Percentiles rank a stretch among this genome's conserved stretches.
These are phyloP conservation scores for Mrakia blollopis DNA, from an alignment of 768 basidiomycete genomes.

Conservation along the genomic window DNA sequence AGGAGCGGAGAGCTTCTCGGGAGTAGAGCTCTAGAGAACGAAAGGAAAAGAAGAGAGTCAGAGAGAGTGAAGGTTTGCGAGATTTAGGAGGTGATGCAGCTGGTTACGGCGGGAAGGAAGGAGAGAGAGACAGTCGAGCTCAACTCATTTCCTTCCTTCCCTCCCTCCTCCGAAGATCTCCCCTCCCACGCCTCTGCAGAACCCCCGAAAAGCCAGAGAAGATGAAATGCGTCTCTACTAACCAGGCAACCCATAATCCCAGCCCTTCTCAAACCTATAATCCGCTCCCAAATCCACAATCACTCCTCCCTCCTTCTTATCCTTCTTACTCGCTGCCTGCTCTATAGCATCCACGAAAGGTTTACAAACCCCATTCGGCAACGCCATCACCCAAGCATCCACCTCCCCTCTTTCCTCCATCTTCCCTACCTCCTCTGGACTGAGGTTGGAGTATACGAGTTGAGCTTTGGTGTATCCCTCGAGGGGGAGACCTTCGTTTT, in stretches of 20 bases:
- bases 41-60: constrained; percentile 40
- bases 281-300: constrained; percentile 91
- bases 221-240: constrained; percentile 49
- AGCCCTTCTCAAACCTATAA: constrained; percentile 86
- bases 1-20: constrained; percentile 59
- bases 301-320: constrained; percentile 61
- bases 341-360: constrained; percentile 95
- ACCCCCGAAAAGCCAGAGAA: constrained; percentile 21
- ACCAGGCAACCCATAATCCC: constrained; percentile 99
- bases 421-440: constrained; percentile 66
- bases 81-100: neutral
- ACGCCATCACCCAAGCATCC: constrained; percentile 97
- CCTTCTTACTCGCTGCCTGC: constrained; percentile 50
- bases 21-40: constrained; percentile 70
- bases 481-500: constrained; percentile 76
- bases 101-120: neutral
- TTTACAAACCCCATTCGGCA: constrained; percentile 95
- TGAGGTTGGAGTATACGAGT: constrained; percentile 75
- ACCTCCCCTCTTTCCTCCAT: constrained; percentile 88
- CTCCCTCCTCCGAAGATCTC: neutral
- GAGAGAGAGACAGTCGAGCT: neutral
- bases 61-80: neutral
- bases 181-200: neutral
- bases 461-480: constrained; percentile 71
- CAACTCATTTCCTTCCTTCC: neutral